phyloP scores from a whole-genome alignment of 2,329 filamentous ascomycete genomes.

The Talaromyces sp. region DNA sequence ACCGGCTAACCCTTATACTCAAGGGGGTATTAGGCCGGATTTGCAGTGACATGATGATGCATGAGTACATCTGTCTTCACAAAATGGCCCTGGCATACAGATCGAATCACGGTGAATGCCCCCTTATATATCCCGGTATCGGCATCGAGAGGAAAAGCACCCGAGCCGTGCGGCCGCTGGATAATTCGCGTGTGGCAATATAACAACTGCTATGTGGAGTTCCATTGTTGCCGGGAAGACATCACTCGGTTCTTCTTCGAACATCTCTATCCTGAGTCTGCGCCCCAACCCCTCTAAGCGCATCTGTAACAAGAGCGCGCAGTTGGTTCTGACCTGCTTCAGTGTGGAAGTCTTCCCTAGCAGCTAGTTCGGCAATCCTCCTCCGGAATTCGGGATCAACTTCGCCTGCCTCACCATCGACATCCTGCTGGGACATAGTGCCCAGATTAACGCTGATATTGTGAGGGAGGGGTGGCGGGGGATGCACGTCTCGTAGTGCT shows the following conservation, averaged over 20 bases:
- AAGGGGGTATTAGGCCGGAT: background rate
- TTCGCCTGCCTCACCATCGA: conserved; percentile 55
- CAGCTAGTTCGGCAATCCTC: conserved; percentile 82
- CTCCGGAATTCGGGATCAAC: conserved; percentile 77
- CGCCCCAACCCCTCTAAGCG: conserved; percentile 61
- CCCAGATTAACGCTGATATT: conserved; percentile 74
- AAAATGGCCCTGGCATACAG: background rate
- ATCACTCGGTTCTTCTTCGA: conserved; percentile 56
- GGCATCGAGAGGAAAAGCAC: background rate
- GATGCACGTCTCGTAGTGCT: conserved; percentile 33
- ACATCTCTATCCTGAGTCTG: conserved; percentile 59
- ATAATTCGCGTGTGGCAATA: background rate
- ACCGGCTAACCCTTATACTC: background rate
- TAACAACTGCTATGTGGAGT: background rate
- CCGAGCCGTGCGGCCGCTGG: background rate
- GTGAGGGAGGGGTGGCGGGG: conserved; percentile 62
- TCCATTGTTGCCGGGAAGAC: background rate
- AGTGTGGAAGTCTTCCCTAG: conserved; percentile 75
- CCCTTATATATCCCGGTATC: background rate
- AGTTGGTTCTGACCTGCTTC: conserved; percentile 75
- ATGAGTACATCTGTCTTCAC: background rate
- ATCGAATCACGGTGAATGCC: background rate
- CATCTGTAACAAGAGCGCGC: conserved; percentile 73
- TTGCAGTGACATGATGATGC: too few relatives aligned
- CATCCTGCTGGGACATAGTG: conserved; percentile 58